These are phyloP conservation scores for Pythium aphanidermatum DNA, from an alignment of 352 stramenopile species.

Conservation along the genomic window DNA sequence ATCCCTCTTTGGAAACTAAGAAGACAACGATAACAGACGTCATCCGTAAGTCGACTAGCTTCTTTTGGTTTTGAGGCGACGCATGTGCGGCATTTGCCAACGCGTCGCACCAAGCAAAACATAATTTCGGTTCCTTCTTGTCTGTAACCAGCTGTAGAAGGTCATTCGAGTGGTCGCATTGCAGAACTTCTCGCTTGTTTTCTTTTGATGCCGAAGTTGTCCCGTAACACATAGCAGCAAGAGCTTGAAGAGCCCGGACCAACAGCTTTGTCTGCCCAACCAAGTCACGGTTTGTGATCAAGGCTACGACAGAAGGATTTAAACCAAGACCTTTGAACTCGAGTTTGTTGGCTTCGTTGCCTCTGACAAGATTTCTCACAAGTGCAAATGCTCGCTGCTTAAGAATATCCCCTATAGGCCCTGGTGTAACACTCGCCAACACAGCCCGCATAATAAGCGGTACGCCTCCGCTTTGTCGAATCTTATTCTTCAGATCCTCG, in stretches of 20 bases:
- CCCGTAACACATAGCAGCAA: conserved; percentile 42
- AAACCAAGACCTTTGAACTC: conserved; percentile 50
- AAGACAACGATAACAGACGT: conserved; percentile 34
- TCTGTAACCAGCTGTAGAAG: conserved; percentile 27
- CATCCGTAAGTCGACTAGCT: conserved; percentile 15
- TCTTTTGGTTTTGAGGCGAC: conserved; percentile 49
- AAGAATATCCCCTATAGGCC: conserved; percentile 20
- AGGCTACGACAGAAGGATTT: conserved; percentile 24
- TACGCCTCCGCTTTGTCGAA: conserved; percentile 20
- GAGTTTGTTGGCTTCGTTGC: conserved; percentile 38
- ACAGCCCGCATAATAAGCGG: conserved; percentile 46
- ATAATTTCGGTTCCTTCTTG: conserved; percentile 24
- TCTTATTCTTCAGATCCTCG: conserved; percentile 30
- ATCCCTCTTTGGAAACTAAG: conserved; percentile 4
- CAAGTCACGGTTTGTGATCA: not conserved
- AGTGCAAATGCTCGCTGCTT: conserved; percentile 33
- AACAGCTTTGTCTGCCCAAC: conserved; percentile 22
- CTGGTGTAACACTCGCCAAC: conserved; percentile 7
- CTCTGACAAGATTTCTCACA: conserved; percentile 40
- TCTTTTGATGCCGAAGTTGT: conserved; percentile 20
- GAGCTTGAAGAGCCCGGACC: conserved; percentile 42
- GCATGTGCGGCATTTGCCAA: conserved; percentile 33
- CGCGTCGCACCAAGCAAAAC: conserved; percentile 38
- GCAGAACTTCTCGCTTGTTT: conserved; percentile 54
- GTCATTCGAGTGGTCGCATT: conserved; percentile 36